phyloP scores from a whole-genome alignment of 2,329 filamentous ascomycete species.

The Aspergillus clavatus region DNA sequence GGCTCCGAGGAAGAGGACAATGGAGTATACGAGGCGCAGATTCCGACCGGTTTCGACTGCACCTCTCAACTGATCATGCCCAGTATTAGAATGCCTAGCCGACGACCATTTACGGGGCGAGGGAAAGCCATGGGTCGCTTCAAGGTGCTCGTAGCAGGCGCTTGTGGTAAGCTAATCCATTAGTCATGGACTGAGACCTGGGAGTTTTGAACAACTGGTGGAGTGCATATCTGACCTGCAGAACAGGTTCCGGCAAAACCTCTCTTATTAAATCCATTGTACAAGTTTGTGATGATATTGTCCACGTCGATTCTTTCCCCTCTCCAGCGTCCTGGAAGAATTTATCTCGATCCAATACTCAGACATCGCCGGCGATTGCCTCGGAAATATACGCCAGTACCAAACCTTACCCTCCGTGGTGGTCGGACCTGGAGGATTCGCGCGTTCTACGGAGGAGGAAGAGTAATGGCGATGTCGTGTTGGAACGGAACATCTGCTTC shows the following conservation, averaged over 20 bases:
- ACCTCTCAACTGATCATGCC: slow-evolving; percentile 91
- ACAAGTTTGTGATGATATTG: slow-evolving; percentile 82
- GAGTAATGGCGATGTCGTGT: slow-evolving; percentile 68
- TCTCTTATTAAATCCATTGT: slow-evolving; percentile 84
- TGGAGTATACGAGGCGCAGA: slow-evolving; percentile 22
- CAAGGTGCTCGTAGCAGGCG: slow-evolving; percentile 82
- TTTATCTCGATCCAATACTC: slow-evolving; percentile 17
- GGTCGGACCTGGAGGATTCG: slow-evolving; percentile 70
- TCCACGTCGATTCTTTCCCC: slow-evolving; percentile 71
- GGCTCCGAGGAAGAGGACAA: slow-evolving; percentile 55
- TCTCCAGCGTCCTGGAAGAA: slow-evolving; percentile 13
- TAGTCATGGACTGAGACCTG: background rate
- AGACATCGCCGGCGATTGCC: slow-evolving; percentile 35
- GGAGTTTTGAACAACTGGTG: background rate
- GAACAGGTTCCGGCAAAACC: slow-evolving; percentile 77
- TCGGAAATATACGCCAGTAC: slow-evolving; percentile 74
- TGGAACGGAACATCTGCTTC: slow-evolving; percentile 92
- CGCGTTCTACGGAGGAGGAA: slow-evolving; percentile 58
- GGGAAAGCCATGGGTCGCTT: slow-evolving; percentile 80
- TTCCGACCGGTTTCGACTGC: slow-evolving; percentile 30
- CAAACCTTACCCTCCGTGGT: slow-evolving; percentile 83
- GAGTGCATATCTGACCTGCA: background rate
- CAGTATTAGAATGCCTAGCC: slow-evolving; percentile 82
- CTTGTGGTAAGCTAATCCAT: slow-evolving; percentile 55
- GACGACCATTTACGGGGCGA: slow-evolving; percentile 81